Evolutionary conservation across 352 stramenopile species (phyloP), one percentile per base, ranked within the genome.

Genomic region (Hyphochytrium catenoides): DNA sequence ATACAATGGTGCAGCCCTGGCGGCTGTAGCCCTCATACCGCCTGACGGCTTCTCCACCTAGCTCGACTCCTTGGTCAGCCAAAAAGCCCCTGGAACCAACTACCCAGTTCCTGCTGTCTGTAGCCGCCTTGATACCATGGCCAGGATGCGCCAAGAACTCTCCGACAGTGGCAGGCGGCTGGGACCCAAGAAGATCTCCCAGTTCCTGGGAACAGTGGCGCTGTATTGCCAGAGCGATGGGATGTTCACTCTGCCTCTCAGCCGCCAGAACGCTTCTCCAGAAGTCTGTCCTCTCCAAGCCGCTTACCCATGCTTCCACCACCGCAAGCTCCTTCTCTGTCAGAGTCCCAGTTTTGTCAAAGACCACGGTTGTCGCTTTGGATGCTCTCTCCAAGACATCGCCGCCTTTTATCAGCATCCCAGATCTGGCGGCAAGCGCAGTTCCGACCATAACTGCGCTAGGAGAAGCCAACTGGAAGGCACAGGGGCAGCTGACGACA

Each of bases 341-440:
- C 23, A 77, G 58, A 6, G 66, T 79, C 3, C 66, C 66, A 1
- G 66, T 79, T 48, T 79, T 79, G 48, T 79, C 63, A 32, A 79
- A 77, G 34, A 79, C 55, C n/a, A 79, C 54, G 12, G 56, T 58
- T 43, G 74, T 53, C 25, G 75, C 57, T 20, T 63, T 37, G 25
- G 70, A 53, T 1, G 74, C 54, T 8, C 57, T 62, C 38, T 85
- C 69, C 2, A 85, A 37, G 0, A 60, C 66, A 4, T 57, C 51
- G 0, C 66, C 64, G 19, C 69, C 59, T 18, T 83, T 83, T 39
- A 81, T 76, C 5, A 83, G 58, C 14, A 83, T 60, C 15, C 69
- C 69, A 38, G 65, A 61, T 27, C 74, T 64, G 6, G 68, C 72
- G 4, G 66, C 68, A 39, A 78, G 64, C 8, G 63, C 71, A 7